phyloP scores from a whole-genome alignment of 2,329 filamentous ascomycete species.

The Domatiomyces globalis region DNA sequence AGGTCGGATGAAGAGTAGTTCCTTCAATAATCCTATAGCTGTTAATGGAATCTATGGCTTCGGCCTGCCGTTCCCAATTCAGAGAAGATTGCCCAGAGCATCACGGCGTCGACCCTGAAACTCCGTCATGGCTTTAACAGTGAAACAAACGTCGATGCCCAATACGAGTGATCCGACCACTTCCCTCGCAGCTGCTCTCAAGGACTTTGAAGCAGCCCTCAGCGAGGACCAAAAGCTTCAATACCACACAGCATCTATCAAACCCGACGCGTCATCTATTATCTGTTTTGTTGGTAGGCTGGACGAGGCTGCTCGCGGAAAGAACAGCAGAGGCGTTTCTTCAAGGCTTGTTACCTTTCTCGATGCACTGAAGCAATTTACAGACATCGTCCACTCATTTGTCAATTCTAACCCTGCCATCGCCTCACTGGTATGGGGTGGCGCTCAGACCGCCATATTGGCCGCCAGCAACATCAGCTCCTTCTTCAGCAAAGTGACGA shows the following conservation, averaged over 20 bases:
- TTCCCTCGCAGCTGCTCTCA: conserved; percentile 3
- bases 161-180: conserved; percentile 1
- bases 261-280: conserved; percentile 2
- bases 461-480: conserved; percentile 9
- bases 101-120: too few species aligned
- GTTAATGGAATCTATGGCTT: too few species aligned
- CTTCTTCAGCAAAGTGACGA: conserved; percentile 14
- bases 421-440: conserved; percentile 10
- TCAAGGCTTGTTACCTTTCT: conserved; percentile 12
- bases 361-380: conserved; percentile 11
- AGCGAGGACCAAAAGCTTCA: conserved; percentile 4
- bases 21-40: too few species aligned
- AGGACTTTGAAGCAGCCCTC: conserved; percentile 3
- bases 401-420: conserved; percentile 8
- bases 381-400: conserved; percentile 10
- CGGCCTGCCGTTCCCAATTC: too few species aligned
- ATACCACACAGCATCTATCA: background rate
- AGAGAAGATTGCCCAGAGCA: too few species aligned
- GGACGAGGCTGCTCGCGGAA: conserved; percentile 6
- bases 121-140: too few species aligned
- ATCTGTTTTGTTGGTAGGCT: conserved; percentile 9
- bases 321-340: conserved; percentile 7
- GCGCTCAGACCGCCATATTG: conserved; percentile 9
- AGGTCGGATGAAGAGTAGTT: too few species aligned
- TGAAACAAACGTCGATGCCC: too few species aligned